Conservation (phyloP, 2,329 filamentous ascomycete genomes). For the Colletotrichum lupini region DNA sequence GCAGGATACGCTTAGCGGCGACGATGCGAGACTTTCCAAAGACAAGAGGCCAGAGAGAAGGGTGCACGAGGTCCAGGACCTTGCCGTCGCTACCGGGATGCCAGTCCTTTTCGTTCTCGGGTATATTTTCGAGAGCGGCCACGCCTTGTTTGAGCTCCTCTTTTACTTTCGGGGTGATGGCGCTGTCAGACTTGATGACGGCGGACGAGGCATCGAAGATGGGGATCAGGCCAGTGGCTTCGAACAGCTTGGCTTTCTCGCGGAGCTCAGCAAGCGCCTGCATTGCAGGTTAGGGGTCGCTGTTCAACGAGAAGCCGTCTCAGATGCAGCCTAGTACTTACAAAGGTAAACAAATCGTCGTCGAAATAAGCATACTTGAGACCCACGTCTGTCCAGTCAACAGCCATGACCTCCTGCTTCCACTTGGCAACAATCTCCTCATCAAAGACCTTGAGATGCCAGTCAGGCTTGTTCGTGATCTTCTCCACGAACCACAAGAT, state of each 20-base stretch:
- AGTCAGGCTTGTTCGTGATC: constrained; percentile 43
- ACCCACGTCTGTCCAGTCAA: constrained; percentile 45
- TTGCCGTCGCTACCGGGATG: constrained; percentile 67
- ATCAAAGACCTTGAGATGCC: constrained; percentile 42
- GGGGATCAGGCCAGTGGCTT: constrained; percentile 46
- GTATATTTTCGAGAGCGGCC: constrained; percentile 60
- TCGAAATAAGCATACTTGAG: constrained; percentile 42
- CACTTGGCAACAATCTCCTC: constrained; percentile 40
- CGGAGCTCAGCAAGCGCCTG: constrained; percentile 48
- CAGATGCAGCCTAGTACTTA: constrained; percentile 29
- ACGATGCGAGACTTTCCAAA: constrained; percentile 58
- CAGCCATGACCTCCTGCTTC: constrained; percentile 37
- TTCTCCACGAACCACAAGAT: constrained; percentile 43
- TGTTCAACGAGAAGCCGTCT: not conserved
- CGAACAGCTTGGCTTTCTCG: constrained; percentile 46
- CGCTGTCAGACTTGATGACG: constrained; percentile 50
- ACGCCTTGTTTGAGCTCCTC: constrained; percentile 56
- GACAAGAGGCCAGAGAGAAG: constrained; percentile 70
- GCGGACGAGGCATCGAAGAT: constrained; percentile 46
- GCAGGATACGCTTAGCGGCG: constrained; percentile 43
- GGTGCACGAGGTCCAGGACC: constrained; percentile 72
- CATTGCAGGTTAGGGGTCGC: not conserved
- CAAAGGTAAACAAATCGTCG: constrained; percentile 44
- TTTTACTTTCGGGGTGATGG: constrained; percentile 39
- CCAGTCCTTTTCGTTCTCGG: constrained; percentile 65